Evolutionary conservation across 225 moss, liverwort and hornwort genomes (phyloP), one percentile per base, ranked within the genome.

Genomic region (Anthoceros angustus): DNA sequence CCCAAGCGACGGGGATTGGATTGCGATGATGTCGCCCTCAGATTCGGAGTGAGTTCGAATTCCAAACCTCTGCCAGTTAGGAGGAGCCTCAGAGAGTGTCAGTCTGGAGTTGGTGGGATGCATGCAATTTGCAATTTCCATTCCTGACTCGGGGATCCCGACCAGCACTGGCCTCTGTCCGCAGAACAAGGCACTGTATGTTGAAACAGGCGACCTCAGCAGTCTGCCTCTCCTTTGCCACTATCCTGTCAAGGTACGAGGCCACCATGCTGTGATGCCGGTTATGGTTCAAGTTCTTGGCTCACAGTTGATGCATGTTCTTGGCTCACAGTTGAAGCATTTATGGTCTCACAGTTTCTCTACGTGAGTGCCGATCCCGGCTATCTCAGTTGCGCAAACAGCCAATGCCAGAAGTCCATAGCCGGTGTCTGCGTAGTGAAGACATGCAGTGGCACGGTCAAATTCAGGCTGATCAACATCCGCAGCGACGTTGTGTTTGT

Each of bases 401-500:
- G 80, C 55, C 18, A 63, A 10, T 83, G 83, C 70, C 16, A 68
- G 26, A 24, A 48, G 0, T 40, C 1, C 0, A 40, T 64, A 21
- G 65, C 50, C 6, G 77, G 67, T 10, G 9, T 14, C 5, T 83
- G 83, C 71, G 0, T 73, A 23, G 61, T 80, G 68, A 73, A 70
- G 72, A 75, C 83, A 8, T 83, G 83, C 77, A 67, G 25, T 50
- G 73, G 68, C 67, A 73, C 73, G 42, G 42, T 83, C 65, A 77
- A 70, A 0, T 83, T 83, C 72, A 68, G 77, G 15, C 25, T 83
- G 40, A 83, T 83, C 69, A 80, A 83, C 64, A 80, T 83, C 62
- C 68, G 83, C 49, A 80, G 77, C 9, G 77, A 80, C 45, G 76
- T 80, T 7, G 40, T 40, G 42, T 80, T 83, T 26, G 80, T 83